These are phyloP conservation scores for Linderina pennispora DNA, from an alignment of 192 early-diverging fungal species.

Conservation along the genomic window DNA sequence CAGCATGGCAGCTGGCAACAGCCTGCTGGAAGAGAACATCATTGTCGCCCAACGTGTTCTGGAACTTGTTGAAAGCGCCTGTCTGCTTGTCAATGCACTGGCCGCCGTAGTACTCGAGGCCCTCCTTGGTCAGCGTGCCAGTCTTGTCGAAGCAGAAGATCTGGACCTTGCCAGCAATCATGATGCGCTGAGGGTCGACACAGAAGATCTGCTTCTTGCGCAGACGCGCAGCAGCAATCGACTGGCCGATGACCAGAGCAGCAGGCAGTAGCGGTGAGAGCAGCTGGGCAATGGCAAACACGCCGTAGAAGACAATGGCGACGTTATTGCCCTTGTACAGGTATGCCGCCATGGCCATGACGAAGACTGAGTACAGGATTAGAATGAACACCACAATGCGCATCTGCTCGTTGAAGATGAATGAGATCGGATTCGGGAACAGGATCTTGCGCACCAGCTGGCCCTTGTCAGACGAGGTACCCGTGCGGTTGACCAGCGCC, in stretches of 20 bases:
- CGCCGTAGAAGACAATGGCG: conserved; percentile 62
- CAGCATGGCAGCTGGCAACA: conserved; percentile 52
- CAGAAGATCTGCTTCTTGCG: conserved; percentile 52
- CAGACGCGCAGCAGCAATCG: conserved; percentile 48
- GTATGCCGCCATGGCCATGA: conserved; percentile 39
- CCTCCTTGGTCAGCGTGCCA: conserved; percentile 61
- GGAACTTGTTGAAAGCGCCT: conserved; percentile 5
- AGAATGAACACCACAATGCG: conserved; percentile 54
- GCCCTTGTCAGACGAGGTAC: conserved; percentile 54
- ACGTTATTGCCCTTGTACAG: conserved; percentile 40
- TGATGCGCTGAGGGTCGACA: conserved; percentile 58
- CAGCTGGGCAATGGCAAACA: conserved; percentile 62
- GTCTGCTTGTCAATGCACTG: conserved; percentile 16
- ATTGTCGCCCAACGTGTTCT: conserved; percentile 1
- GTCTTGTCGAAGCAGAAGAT: conserved; percentile 64
- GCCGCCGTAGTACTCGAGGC: conserved; percentile 52
- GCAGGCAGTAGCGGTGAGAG: conserved; percentile 59
- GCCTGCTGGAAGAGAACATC: conserved; percentile 15
- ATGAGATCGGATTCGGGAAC: conserved; percentile 58
- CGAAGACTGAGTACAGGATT: conserved; percentile 26
- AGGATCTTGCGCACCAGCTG: conserved; percentile 62
- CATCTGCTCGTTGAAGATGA: conserved; percentile 69
- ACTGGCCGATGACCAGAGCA: conserved; percentile 58
- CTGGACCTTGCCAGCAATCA: conserved; percentile 56
- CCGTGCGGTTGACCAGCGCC: conserved; percentile 45